phyloP scores from a whole-genome alignment of 495 filamentous ascomycete species.

The Acidomyces sp. region DNA sequence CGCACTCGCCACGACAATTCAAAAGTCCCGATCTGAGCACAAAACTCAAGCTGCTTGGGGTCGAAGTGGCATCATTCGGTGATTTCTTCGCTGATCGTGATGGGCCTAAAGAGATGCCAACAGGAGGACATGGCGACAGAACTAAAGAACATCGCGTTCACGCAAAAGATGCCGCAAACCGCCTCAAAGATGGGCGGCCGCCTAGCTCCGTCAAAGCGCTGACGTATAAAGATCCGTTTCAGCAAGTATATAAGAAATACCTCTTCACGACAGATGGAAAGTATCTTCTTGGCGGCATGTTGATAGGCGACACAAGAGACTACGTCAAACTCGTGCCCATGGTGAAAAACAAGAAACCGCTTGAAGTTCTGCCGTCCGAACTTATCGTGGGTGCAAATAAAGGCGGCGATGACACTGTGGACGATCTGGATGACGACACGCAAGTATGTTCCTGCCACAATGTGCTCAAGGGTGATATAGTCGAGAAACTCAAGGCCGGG shows the following conservation, averaged over 20 bases:
- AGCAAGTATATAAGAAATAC: constrained; percentile 94
- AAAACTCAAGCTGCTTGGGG: constrained; percentile 83
- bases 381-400: constrained; percentile 78
- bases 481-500: constrained; percentile 54
- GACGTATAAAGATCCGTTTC: constrained; percentile 86
- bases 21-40: constrained; percentile 84
- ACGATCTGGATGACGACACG: constrained; percentile 66
- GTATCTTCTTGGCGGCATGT: constrained; percentile 90
- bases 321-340: constrained; percentile 92
- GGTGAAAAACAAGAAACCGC: constrained; percentile 67
- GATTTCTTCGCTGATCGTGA: constrained; percentile 93
- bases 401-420: constrained; percentile 57
- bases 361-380: constrained; percentile 73
- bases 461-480: constrained; percentile 75
- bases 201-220: constrained; percentile 64
- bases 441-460: constrained; percentile 97
- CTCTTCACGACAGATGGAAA: constrained; percentile 87
- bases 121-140: constrained; percentile 30
- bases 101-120: constrained; percentile 63
- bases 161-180: constrained; percentile 33
- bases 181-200: constrained; percentile 40
- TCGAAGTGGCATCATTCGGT: constrained; percentile 90
- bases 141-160: constrained; percentile 30
- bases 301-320: constrained; percentile 92
- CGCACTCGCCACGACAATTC: constrained; percentile 56